A percentile compares a stretch with the other conserved stretches of the same genome.
These are phyloP conservation scores for Mycena rosella DNA, from an alignment of 768 basidiomycete genomes.

Conservation along the genomic window DNA sequence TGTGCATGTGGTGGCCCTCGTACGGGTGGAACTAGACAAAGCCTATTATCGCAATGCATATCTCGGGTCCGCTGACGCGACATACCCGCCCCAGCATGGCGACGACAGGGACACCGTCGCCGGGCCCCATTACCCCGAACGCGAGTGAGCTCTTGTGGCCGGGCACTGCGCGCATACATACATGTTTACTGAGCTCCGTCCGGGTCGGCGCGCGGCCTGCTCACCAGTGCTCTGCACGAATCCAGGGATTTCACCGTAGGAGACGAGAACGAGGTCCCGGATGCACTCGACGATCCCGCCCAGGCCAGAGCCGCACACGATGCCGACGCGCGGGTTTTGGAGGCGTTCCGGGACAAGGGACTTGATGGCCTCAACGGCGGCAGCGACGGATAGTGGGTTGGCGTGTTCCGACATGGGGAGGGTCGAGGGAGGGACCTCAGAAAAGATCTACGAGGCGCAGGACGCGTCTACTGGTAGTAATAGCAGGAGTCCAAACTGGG, in stretches of 20 bases:
- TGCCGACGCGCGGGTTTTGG: constrained; percentile 75
- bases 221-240: constrained; percentile 84
- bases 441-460: constrained; percentile 12
- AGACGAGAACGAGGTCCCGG: constrained; percentile 67
- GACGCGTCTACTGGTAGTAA: not conserved
- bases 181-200: constrained; percentile 1
- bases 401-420: constrained; percentile 40
- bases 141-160: constrained; percentile 87
- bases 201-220: constrained; percentile 28
- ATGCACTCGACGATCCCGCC: constrained; percentile 77
- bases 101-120: constrained; percentile 80
- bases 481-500: not conserved
- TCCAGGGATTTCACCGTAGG: constrained; percentile 77
- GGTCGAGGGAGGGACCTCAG: not conserved
- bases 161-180: constrained; percentile 60
- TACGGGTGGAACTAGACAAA: constrained; percentile 81
- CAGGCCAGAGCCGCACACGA: constrained; percentile 90
- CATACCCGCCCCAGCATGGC: constrained; percentile 85
- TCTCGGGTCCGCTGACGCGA: constrained; percentile 53
- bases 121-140: constrained; percentile 80
- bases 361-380: constrained; percentile 46
- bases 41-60: constrained; percentile 3
- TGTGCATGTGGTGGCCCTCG: constrained; percentile 80
- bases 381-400: constrained; percentile 28
- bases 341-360: constrained; percentile 54